Percentiles rank a stretch among this genome's conserved stretches.
These are phyloP conservation scores for Leishmania aethiopica DNA, from an alignment of 208 protist genomes.

Conservation along the genomic window DNA sequence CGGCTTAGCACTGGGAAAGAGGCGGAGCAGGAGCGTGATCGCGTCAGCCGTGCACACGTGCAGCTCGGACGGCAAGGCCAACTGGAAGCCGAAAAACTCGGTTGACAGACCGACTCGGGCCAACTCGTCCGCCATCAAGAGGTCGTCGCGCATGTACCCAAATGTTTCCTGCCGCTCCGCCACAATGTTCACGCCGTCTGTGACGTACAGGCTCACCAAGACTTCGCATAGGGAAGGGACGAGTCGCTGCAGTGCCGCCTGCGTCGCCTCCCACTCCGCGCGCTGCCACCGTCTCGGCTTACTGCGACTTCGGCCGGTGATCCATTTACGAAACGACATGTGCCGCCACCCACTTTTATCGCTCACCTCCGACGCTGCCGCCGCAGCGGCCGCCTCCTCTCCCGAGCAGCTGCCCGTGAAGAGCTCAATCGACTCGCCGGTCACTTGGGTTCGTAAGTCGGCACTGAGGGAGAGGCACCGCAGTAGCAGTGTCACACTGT, in stretches of 20 bases:
- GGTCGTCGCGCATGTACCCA: constrained; percentile 28
- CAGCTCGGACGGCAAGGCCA: constrained; percentile 40
- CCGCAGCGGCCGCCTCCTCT: background rate
- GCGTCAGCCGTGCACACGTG: constrained; percentile 35
- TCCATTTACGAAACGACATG: constrained; percentile 25
- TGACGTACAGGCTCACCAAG: constrained; percentile 26
- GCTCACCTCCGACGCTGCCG: background rate
- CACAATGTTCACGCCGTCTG: constrained; percentile 23
- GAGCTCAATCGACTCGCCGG: constrained; percentile 20
- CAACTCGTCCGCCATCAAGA: constrained; percentile 33
- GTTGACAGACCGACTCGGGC: constrained; percentile 28
- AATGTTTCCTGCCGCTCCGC: constrained; percentile 34
- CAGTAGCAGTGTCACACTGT: constrained; percentile 67
- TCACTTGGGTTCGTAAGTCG: constrained; percentile 38
- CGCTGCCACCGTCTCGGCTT: constrained; percentile 22
- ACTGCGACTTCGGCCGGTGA: constrained; percentile 7
- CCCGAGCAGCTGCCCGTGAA: background rate
- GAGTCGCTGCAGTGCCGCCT: constrained; percentile 28
- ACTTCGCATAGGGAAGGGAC: constrained; percentile 28
- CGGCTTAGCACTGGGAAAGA: constrained; percentile 10
- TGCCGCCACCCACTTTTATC: constrained; percentile 4
- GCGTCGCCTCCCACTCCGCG: constrained; percentile 27
- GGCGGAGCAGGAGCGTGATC: constrained; percentile 30
- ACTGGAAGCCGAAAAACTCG: constrained; percentile 35
- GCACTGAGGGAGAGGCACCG: constrained; percentile 57